Evolutionary conservation across 768 basidiomycete genomes (phyloP).

Genomic region (Podaxis mareebaensis): DNA sequence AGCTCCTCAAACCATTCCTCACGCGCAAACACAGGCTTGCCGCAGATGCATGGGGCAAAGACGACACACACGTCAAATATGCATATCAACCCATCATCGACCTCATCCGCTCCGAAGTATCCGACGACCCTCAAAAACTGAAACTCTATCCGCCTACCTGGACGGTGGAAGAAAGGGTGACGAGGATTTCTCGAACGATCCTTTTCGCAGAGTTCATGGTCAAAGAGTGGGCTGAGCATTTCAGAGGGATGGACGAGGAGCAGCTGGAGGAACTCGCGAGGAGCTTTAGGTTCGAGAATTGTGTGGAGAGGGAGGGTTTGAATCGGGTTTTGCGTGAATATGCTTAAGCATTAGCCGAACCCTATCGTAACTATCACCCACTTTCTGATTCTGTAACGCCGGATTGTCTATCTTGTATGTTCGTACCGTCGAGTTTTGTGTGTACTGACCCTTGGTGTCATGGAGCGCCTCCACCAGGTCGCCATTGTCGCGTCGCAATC

Average conservation of each 20-base stretch:
- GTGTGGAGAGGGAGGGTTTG: slow-evolving; percentile 67
- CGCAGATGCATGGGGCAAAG: slow-evolving; percentile 77
- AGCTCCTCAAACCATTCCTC: slow-evolving; percentile 64
- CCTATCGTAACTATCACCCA: neutral
- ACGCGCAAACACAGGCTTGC: slow-evolving; percentile 76
- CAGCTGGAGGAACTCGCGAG: slow-evolving; percentile 72
- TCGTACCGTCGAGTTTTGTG: neutral
- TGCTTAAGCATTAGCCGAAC: slow-evolving; percentile 23
- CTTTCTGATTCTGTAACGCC: neutral
- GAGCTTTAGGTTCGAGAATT: slow-evolving; percentile 75
- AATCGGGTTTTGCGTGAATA: slow-evolving; percentile 51
- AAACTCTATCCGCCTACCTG: slow-evolving; percentile 64
- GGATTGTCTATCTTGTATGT: neutral
- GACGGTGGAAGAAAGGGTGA: slow-evolving; percentile 60
- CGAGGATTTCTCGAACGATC: slow-evolving; percentile 65
- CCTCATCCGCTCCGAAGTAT: slow-evolving; percentile 56
- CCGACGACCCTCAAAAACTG: slow-evolving; percentile 39
- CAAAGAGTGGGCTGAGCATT: slow-evolving; percentile 71
- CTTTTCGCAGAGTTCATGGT: slow-evolving; percentile 72
- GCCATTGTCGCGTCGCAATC: neutral
- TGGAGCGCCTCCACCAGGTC: neutral
- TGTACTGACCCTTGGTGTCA: neutral
- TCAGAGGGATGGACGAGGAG: slow-evolving; percentile 52
- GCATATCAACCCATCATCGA: slow-evolving; percentile 68
- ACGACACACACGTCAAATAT: slow-evolving; percentile 54